phyloP scores from a whole-genome alignment of 1,284 basidiomycete genomes.

The Rhodotorula sp. region DNA sequence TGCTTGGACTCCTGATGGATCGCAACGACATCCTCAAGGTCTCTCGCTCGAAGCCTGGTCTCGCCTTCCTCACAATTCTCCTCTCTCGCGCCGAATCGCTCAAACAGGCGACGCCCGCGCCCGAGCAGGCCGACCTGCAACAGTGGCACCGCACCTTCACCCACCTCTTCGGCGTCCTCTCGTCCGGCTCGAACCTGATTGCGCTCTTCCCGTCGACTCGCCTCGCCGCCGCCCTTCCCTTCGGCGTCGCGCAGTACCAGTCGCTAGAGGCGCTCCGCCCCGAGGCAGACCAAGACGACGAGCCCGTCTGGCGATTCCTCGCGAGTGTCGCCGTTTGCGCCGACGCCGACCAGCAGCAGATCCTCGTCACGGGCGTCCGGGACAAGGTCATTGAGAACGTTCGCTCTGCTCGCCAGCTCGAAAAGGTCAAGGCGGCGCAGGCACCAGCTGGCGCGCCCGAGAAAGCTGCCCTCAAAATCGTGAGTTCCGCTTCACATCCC shows the following conservation, averaged over 20 bases:
- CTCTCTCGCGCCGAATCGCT: slow-evolving; percentile 88
- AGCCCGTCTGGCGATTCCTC: slow-evolving; percentile 88
- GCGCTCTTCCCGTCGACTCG: slow-evolving; percentile 87
- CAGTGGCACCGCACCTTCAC: slow-evolving; percentile 85
- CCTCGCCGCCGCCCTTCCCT: slow-evolving; percentile 58
- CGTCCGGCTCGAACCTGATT: slow-evolving; percentile 58
- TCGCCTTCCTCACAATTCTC: slow-evolving; percentile 88
- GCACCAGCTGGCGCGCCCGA: slow-evolving; percentile 47
- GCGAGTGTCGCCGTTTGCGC: slow-evolving; percentile 85
- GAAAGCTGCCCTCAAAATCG: slow-evolving; percentile 39
- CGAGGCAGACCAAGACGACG: slow-evolving; percentile 72
- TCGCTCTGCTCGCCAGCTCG: slow-evolving; percentile 59
- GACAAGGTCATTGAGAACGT: slow-evolving; percentile 92
- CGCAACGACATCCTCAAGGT: slow-evolving; percentile 72
- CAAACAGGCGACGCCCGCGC: slow-evolving; percentile 58
- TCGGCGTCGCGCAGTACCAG: slow-evolving; percentile 53
- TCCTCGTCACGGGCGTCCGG: slow-evolving; percentile 78
- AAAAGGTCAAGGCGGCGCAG: slow-evolving; percentile 61
- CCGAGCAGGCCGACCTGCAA: slow-evolving; percentile 59
- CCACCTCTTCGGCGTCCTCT: slow-evolving; percentile 72
- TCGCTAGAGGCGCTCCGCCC: slow-evolving; percentile 29
- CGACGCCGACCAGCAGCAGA: slow-evolving; percentile 73
- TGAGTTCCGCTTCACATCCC: slow-evolving; percentile 11
- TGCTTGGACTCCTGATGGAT: slow-evolving; percentile 80
- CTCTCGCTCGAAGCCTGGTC: slow-evolving; percentile 77